Evolutionary conservation across 2,329 filamentous ascomycete genomes (phyloP).

Genomic region (Pseudocercospora musae): DNA sequence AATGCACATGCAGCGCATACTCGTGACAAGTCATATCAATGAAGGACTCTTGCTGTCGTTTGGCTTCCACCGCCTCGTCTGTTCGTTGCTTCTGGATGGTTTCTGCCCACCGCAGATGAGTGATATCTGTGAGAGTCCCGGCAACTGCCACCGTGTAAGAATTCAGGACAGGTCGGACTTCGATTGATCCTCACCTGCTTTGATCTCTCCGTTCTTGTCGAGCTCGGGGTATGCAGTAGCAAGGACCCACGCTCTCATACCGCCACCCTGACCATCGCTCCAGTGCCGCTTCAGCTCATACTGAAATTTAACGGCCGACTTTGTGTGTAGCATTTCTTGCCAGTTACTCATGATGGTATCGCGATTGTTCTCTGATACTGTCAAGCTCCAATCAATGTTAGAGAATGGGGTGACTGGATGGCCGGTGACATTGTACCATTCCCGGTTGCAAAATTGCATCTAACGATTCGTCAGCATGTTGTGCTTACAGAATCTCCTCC

Average conservation of each 20-base stretch:
- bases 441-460: constrained; percentile 45
- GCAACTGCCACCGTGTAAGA: constrained; percentile 28
- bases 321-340: constrained; percentile 10
- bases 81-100: constrained; percentile 39
- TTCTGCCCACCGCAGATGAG: constrained; percentile 44
- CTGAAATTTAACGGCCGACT: constrained; percentile 41
- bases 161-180: background rate
- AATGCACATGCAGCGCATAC: constrained; percentile 1
- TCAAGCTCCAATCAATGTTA: constrained; percentile 44
- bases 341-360: constrained; percentile 5
- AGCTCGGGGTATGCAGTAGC: constrained; percentile 24
- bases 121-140: constrained; percentile 45
- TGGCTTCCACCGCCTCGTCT: constrained; percentile 40
- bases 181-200: constrained; percentile 20
- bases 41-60: constrained; percentile 43
- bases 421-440: constrained; percentile 49
- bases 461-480: constrained; percentile 15
- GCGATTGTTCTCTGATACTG: constrained; percentile 7
- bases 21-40: constrained; percentile 34
- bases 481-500: background rate
- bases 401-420: constrained; percentile 38
- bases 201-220: constrained; percentile 34
- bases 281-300: constrained; percentile 36
- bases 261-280: constrained; percentile 22
- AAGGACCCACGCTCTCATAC: constrained; percentile 18